phyloP scores from a whole-genome alignment of 306 rosid genomes.

The Mimosa bimucronata region DNA sequence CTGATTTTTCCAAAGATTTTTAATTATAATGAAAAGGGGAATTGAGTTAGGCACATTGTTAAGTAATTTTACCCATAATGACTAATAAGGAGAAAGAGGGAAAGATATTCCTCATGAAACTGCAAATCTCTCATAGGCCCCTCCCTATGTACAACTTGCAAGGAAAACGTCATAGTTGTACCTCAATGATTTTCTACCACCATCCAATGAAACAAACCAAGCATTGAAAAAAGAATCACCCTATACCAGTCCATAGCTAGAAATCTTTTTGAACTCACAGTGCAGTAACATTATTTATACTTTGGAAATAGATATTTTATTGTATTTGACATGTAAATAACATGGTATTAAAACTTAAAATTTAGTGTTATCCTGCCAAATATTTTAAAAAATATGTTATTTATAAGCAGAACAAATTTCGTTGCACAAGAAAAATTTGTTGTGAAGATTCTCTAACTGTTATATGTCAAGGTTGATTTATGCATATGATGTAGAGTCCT shows the following conservation, averaged over 20 bases:
- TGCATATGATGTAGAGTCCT: background rate
- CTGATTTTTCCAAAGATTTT: background rate
- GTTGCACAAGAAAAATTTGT: background rate
- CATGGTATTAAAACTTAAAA: background rate
- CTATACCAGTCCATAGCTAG: conserved; percentile 5
- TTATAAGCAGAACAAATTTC: background rate
- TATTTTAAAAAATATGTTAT: background rate
- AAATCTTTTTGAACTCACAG: background rate
- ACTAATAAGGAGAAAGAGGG: background rate
- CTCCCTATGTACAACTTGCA: conserved; percentile 45
- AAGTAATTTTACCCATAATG: background rate
- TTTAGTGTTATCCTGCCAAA: background rate
- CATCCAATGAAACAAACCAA: conserved; percentile 30
- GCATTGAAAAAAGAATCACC: conserved; percentile 47
- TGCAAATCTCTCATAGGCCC: conserved; percentile 46
- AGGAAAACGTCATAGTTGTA: conserved; percentile 21
- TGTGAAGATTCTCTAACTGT: background rate
- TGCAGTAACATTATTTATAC: background rate
- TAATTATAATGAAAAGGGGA: conserved; percentile 26
- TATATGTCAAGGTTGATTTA: background rate
- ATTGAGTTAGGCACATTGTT: background rate
- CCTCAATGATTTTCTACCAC: conserved; percentile 25
- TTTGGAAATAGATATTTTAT: background rate
- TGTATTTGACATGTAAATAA: background rate
- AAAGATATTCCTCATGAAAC: conserved; percentile 24